These are phyloP conservation scores for Metarhizium robertsii DNA, from an alignment of 2,329 filamentous ascomycete genomes.

Conservation along the genomic window DNA sequence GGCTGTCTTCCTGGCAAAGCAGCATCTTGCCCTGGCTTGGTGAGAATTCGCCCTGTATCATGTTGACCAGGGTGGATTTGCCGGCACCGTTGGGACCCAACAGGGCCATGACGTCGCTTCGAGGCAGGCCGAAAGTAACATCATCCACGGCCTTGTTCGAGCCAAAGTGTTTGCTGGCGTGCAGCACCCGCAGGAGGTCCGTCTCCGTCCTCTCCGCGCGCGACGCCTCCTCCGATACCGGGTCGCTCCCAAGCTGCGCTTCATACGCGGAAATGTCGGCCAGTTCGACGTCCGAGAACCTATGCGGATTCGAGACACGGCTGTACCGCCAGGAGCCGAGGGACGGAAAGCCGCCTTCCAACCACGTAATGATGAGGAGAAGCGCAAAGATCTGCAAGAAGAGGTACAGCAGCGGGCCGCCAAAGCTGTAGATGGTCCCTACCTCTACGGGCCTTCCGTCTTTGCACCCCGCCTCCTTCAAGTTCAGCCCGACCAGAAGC, in stretches of 20 bases:
- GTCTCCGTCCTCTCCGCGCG: conserved; percentile 32
- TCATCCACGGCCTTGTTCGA: conserved; percentile 67
- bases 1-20: conserved; percentile 61
- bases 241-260: not conserved
- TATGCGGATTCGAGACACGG: not conserved
- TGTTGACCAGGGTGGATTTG: conserved; percentile 74
- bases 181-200: conserved; percentile 62
- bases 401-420: conserved; percentile 73
- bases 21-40: conserved; percentile 59
- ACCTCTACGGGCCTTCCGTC: conserved; percentile 53
- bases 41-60: conserved; percentile 71
- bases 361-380: conserved; percentile 62
- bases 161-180: conserved; percentile 67
- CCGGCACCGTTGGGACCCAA: conserved; percentile 81
- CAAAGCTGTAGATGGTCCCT: conserved; percentile 56
- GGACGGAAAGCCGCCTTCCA: conserved; percentile 52
- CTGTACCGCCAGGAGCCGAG: not conserved
- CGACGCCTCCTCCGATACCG: not conserved
- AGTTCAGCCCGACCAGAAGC: conserved; percentile 65
- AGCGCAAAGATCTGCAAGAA: conserved; percentile 59
- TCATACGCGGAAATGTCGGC: not conserved
- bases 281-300: not conserved
- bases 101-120: conserved; percentile 70
- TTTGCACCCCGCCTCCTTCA: conserved; percentile 66
- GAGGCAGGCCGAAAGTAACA: conserved; percentile 65